A percentile compares a stretch with the other conserved stretches of the same genome.
Evolutionary conservation across 73 alveolate genomes (phyloP).

Genomic region (Tetrahymena malaccensis): DNA sequence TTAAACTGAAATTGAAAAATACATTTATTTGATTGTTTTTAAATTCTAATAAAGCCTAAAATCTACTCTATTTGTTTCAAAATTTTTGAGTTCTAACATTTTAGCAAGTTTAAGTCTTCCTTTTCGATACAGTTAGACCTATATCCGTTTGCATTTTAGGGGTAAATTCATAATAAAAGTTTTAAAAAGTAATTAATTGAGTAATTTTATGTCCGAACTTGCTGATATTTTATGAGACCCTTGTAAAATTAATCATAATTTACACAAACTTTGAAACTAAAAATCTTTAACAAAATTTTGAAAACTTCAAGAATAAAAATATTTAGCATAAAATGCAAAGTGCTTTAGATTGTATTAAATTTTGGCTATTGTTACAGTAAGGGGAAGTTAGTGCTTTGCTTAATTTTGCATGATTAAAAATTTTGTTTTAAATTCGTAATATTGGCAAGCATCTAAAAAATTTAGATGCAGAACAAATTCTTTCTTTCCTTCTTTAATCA

Average conservation of each 20-base stretch:
- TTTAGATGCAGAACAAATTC: not conserved
- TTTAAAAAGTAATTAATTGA: not conserved
- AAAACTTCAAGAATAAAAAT: too few species aligned
- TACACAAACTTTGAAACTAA: not conserved
- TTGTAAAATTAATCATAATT: not conserved
- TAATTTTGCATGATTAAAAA: not conserved
- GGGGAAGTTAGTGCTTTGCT: not conserved
- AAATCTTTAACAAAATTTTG: not conserved
- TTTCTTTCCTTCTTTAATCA: not conserved
- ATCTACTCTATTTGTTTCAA: not conserved
- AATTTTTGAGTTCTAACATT: not conserved
- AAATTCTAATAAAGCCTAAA: not conserved
- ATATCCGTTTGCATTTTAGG: not conserved
- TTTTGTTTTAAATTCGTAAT: too few species aligned
- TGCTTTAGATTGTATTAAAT: not conserved
- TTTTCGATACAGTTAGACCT: not conserved
- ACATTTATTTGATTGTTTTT: not conserved
- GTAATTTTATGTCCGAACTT: not conserved
- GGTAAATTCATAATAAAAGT: not conserved
- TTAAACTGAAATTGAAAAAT: not conserved
- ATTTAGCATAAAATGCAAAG: not conserved
- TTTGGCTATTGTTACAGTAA: not conserved
- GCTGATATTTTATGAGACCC: not conserved
- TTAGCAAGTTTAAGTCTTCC: not conserved
- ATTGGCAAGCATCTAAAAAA: too few species aligned